Base-by-base conservation (phyloP, 495 filamentous ascomycete species). In the Eremomyces bilateralis region DNA sequence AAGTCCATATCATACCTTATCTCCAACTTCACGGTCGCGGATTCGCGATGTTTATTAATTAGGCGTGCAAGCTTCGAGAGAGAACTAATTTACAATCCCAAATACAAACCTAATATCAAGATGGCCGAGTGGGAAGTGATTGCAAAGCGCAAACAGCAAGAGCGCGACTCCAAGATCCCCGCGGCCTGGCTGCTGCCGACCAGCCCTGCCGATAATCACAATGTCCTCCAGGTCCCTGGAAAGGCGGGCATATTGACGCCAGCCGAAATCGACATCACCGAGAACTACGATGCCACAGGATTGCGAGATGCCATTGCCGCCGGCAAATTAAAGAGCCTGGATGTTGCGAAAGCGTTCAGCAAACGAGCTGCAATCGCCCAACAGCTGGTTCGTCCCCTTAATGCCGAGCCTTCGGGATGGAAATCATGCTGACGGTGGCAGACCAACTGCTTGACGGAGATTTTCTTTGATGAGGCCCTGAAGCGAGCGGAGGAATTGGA, bases 281-380 rank as follows among this genome's bases (percentile, higher is more conserved):
- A 74, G 43, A 44, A 60, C 0, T 63, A 60, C 45, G 55, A 66
- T 43, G 62, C 71, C 1, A 59, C 58, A 2, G 57, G 51, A 10
- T 49, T 74, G 13, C 45, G 67, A 4, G 38, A 50, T 4, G 58
- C 50, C 11, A 69, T 76, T 15, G 50, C 49, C 3, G 49, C 39
- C 4, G 50, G 57, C n/a, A 47, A 48, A 35, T 55, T 65, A 36
- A 71, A 56, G 21, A 56, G 61, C 19, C 47, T 65, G 18, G 65
- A 71, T 35, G 69, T 73, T 15, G 56, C 58, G 10, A 53, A 47
- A 20, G 66, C 60, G n/a, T 75, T 74, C 46, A 70, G 65, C 47
- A 77, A 76, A 46, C 46, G 54, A 42, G 54, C 54, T 13, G 54
- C 54, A 1, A 54, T 58, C 5, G 54, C 54, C 1, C 54, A 58